Evolutionary conservation across 1,284 basidiomycete genomes (phyloP), one percentile per base, ranked within the genome.

Genomic region (Schizophyllum commune): DNA sequence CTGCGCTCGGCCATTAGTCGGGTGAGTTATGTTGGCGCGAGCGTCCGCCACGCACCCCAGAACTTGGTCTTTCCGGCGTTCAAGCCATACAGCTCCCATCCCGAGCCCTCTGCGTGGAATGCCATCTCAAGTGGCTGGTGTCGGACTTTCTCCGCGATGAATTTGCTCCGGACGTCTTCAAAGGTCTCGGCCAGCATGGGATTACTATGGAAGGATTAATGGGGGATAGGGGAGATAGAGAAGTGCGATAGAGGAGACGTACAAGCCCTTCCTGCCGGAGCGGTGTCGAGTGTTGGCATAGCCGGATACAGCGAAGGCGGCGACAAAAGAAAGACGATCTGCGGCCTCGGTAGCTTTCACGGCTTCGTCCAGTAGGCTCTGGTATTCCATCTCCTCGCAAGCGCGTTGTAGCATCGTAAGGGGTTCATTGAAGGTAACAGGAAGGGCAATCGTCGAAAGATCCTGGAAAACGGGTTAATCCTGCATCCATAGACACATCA

Each of bases 101-200:
- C 81, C 52, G 81, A 73, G 13, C 92, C 91, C 69, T 92, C 84
- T 4, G 91, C 91, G 68, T 92, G 89, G 73, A 89, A 92, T 6
- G 92, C 92, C 69, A 94, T 84, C 67, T 93, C 78, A 55, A 91
- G 79, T 8, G 94, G 94, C 66, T 92, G 86, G 71, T 96, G 94
- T 56, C 83, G 84, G 60, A 95, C 92, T 76, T 96, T 96, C 75
- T 96, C 93, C 58, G 90, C 86, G 58, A 96, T 81, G 70, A 94
- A 93, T 61, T 83, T 86, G 79, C 86, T 87, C 56, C 92, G 83
- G 33, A 79, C 68, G 64, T 92, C 89, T 72, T 96, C 94, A 67
- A 91, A 96, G 0, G 94, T 95, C 73, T 96, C 94, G 11, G 86
- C 89, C 57, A 94, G 81, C 83, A 95, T 86, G 0, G 92, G 93